Conservation (phyloP, 805 yeast genomes). For the Candida loeiensis region DNA sequence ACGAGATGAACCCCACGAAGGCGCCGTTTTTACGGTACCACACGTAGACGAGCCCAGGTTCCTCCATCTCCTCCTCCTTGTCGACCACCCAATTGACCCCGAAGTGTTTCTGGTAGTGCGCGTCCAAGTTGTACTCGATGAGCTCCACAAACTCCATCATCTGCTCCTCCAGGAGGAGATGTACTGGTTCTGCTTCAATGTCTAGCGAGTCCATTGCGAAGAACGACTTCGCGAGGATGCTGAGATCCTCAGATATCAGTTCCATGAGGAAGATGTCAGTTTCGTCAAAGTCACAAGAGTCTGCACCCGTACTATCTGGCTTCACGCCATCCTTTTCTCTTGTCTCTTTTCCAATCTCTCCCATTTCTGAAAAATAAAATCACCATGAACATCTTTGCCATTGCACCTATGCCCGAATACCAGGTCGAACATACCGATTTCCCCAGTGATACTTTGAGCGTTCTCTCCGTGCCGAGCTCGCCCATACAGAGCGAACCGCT, state of each 20-base stretch:
- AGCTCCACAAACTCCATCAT: conserved; percentile 18
- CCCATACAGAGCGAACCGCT: conserved; percentile 2
- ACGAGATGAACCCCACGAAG: conserved; percentile 45
- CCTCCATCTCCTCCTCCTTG: conserved; percentile 45
- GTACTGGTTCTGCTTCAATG: conserved; percentile 1
- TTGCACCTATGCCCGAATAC: conserved; percentile 2
- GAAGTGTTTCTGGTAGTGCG: conserved; percentile 21
- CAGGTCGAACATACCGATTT: conserved; percentile 10
- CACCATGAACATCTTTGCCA: neutral
- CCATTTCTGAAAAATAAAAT: conserved; percentile 1
- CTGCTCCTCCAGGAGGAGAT: neutral
- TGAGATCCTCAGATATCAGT: neutral
- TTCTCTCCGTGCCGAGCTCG: conserved; percentile 11
- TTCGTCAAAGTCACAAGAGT: conserved; percentile 6
- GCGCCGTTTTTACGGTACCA: conserved; percentile 21
- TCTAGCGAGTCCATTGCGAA: conserved; percentile 1
- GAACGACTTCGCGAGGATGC: neutral
- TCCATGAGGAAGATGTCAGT: conserved; percentile 9
- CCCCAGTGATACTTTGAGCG: conserved; percentile 10
- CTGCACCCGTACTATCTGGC: no score
- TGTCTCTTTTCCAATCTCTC: neutral
- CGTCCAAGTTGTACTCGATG: conserved; percentile 27
- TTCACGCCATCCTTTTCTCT: neutral
- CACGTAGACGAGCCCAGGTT: conserved; percentile 44
- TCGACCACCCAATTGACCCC: conserved; percentile 41